Evolutionary conservation across 352 stramenopile genomes (phyloP).

Genomic region (Globisporangium irregulare): DNA sequence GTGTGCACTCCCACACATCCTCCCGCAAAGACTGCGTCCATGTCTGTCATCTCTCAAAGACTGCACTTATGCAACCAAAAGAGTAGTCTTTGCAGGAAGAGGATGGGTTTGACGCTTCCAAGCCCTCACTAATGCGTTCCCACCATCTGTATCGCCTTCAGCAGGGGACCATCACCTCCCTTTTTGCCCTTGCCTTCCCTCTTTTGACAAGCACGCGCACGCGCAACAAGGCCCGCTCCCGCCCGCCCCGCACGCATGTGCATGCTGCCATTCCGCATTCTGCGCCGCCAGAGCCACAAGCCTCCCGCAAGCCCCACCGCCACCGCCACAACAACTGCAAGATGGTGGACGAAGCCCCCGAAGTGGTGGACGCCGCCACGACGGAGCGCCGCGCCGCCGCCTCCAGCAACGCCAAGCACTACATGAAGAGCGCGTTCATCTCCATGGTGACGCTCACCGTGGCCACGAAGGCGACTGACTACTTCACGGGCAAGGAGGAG

Average conservation of each 20-base stretch:
- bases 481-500: conserved; percentile 59
- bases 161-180: background rate
- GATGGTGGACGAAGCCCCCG: conserved; percentile 21
- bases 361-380: conserved; percentile 25
- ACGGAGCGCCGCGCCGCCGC: conserved; percentile 21
- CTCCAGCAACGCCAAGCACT: conserved; percentile 47
- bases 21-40: too few relatives aligned
- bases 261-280: conserved; percentile 8
- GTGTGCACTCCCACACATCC: too few relatives aligned
- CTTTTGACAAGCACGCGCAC: conserved; percentile 2
- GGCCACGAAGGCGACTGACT: conserved; percentile 52
- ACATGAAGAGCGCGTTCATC: conserved; percentile 75
- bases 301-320: background rate
- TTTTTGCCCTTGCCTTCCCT: background rate
- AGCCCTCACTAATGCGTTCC: background rate
- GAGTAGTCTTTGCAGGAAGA: too few relatives aligned
- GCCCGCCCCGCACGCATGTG: background rate
- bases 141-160: background rate
- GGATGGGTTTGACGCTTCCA: too few relatives aligned
- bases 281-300: conserved; percentile 3
- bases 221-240: background rate
- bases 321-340: background rate
- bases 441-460: conserved; percentile 72
- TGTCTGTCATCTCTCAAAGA: too few relatives aligned
- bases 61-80: too few relatives aligned